These are phyloP conservation scores for Telopea speciosissima DNA, from an alignment of 177 flowering plant species.

Conservation along the genomic window DNA sequence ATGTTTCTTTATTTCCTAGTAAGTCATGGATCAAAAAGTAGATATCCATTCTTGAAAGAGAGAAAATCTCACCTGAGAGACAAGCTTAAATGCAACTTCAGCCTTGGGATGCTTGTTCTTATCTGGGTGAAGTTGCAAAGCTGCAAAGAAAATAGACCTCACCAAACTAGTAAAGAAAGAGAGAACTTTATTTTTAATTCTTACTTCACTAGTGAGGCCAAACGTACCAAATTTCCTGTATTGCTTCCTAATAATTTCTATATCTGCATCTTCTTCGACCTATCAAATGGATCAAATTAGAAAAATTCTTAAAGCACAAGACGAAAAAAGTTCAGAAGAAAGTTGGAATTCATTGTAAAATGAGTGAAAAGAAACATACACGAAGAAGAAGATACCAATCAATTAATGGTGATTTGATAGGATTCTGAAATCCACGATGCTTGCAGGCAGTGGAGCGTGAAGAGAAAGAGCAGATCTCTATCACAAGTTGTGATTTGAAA, in stretches of 20 bases:
- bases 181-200: not conserved
- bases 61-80: slow-evolving; percentile 53
- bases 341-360: not conserved
- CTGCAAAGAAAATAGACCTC: slow-evolving; percentile 30
- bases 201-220: not conserved
- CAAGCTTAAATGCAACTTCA: slow-evolving; percentile 79
- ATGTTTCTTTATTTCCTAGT: no score
- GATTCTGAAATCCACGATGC: slow-evolving; percentile 15
- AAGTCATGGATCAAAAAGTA: not conserved
- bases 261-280: slow-evolving; percentile 64
- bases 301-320: not conserved
- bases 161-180: slow-evolving; percentile 4
- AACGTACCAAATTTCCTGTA: slow-evolving; percentile 62
- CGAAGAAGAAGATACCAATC: slow-evolving; percentile 82
- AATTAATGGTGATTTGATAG: slow-evolving; percentile 31
- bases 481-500: slow-evolving; percentile 48
- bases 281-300: slow-evolving; percentile 8
- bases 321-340: not conserved
- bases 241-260: slow-evolving; percentile 47
- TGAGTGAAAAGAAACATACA: slow-evolving; percentile 31
- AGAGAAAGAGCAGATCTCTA: slow-evolving; percentile 48
- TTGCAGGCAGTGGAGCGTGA: slow-evolving; percentile 24
- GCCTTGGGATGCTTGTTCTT: slow-evolving; percentile 85
- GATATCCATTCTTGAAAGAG: not conserved
- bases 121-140: slow-evolving; percentile 86